These are phyloP conservation scores for Pseudopyrenochaeta lycopersici DNA, from an alignment of 2,329 filamentous ascomycete species.

Conservation along the genomic window DNA sequence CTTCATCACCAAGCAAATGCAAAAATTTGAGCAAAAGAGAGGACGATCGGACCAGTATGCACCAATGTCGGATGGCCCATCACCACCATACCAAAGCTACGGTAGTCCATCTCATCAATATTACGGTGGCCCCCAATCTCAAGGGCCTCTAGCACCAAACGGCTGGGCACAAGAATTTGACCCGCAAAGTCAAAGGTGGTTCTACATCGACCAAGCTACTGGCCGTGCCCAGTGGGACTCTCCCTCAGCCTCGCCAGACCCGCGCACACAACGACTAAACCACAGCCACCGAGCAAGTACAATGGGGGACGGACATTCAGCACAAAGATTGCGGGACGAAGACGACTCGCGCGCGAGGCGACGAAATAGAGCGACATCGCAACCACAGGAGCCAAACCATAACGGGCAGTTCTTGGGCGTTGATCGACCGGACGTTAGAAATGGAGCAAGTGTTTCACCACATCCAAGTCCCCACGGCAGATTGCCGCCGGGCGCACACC, in stretches of 20 bases:
- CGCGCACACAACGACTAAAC: neutral
- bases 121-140: conserved; percentile 19
- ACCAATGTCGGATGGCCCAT: conserved; percentile 9
- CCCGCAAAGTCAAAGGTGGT: conserved; percentile 67
- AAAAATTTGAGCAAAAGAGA: conserved; percentile 27
- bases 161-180: conserved; percentile 73
- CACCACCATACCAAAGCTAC: conserved; percentile 5
- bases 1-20: conserved; percentile 25
- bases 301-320: conserved; percentile 2
- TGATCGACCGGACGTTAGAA: conserved; percentile 3
- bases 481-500: conserved; percentile 20
- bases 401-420: conserved; percentile 2
- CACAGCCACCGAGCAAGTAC: conserved; percentile 3
- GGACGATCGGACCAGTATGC: conserved; percentile 8
- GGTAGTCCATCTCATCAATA: conserved; percentile 20
- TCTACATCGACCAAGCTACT: conserved; percentile 68
- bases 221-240: conserved; percentile 70
- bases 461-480: conserved; percentile 11
- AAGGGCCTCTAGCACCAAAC: conserved; percentile 54
- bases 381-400: conserved; percentile 7
- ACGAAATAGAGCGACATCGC: conserved; percentile 6
- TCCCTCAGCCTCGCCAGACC: conserved; percentile 20
- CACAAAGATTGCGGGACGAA: conserved; percentile 7
- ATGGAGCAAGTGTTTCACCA: neutral
- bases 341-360: conserved; percentile 1